These are phyloP conservation scores for Aphanomyces invadans DNA, from an alignment of 352 stramenopile species.

Conservation along the genomic window DNA sequence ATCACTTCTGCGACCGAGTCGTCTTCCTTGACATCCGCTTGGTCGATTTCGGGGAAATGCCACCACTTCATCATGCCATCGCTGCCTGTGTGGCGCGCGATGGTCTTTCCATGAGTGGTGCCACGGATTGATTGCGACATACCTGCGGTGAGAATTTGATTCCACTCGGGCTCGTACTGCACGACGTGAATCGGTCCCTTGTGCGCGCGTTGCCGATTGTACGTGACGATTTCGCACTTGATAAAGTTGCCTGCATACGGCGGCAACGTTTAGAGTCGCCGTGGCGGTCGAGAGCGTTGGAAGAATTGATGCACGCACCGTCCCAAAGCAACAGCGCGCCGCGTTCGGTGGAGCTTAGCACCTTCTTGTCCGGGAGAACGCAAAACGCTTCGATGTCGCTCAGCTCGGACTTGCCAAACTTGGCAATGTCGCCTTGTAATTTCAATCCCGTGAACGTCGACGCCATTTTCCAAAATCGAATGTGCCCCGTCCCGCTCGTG, in stretches of 20 bases:
- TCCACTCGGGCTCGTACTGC: conserved; percentile 39
- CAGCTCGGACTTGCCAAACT: conserved; percentile 93
- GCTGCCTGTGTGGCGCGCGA: no score
- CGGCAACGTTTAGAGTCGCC: no score
- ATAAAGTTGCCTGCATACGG: conserved; percentile 78
- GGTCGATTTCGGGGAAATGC: conserved; percentile 78
- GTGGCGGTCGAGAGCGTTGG: no score
- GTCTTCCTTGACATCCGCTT: conserved; percentile 76
- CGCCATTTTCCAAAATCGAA: conserved; percentile 95
- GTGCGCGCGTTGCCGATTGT: conserved; percentile 60
- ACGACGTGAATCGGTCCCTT: conserved; percentile 64
- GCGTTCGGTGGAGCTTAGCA: conserved; percentile 81
- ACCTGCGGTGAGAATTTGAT: conserved; percentile 57
- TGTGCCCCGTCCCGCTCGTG: conserved; percentile 89
- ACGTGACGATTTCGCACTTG: conserved; percentile 86
- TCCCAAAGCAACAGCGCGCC: conserved; percentile 90
- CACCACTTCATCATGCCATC: conserved; percentile 89
- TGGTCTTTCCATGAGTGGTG: no score
- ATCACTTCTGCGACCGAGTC: conserved; percentile 65
- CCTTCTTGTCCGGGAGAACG: conserved; percentile 91
- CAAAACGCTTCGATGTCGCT: conserved; percentile 91
- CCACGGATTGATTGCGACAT: no score
- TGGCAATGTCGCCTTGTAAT: conserved; percentile 92
- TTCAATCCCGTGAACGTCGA: conserved; percentile 94
- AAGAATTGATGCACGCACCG: no score